Conservation (phyloP, 805 yeast genomes). For the Suhomyces canberraensis region DNA sequence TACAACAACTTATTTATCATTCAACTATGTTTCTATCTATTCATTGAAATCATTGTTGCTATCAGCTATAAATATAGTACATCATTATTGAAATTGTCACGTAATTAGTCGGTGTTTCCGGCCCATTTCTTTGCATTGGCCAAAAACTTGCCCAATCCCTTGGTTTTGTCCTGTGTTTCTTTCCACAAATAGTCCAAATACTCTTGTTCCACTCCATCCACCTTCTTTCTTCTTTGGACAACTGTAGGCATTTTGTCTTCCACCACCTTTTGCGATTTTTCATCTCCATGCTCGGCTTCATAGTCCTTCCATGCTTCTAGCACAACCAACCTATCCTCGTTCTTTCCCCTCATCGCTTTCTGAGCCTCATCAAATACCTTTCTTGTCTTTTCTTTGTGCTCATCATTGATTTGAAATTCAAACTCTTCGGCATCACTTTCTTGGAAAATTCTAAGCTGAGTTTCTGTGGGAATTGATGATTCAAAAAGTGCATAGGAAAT, state of each 20-base stretch:
- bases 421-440: constrained; percentile 49
- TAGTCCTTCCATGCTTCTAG: constrained; percentile 62
- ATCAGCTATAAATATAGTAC: too few species aligned
- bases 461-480: constrained; percentile 55
- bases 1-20: too few species aligned
- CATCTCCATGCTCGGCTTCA: constrained; percentile 60
- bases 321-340: constrained; percentile 48
- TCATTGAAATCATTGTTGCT: too few species aligned
- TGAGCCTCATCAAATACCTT: constrained; percentile 55
- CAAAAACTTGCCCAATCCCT: constrained; percentile 32
- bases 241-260: constrained; percentile 51
- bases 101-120: neutral
- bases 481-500: constrained; percentile 70
- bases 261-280: constrained; percentile 32
- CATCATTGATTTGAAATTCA: constrained; percentile 48
- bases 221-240: constrained; percentile 44
- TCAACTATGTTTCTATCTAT: too few species aligned
- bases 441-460: constrained; percentile 35
- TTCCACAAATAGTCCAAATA: constrained; percentile 64
- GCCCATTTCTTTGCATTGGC: constrained; percentile 43
- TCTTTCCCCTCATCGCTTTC: constrained; percentile 36
- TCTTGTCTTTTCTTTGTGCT: constrained; percentile 52
- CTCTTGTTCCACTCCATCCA: constrained; percentile 50
- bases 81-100: too few species aligned
- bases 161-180: constrained; percentile 44